These are phyloP conservation scores for Melaleuca alternifolia DNA, from an alignment of 345 rosid species.

Conservation along the genomic window DNA sequence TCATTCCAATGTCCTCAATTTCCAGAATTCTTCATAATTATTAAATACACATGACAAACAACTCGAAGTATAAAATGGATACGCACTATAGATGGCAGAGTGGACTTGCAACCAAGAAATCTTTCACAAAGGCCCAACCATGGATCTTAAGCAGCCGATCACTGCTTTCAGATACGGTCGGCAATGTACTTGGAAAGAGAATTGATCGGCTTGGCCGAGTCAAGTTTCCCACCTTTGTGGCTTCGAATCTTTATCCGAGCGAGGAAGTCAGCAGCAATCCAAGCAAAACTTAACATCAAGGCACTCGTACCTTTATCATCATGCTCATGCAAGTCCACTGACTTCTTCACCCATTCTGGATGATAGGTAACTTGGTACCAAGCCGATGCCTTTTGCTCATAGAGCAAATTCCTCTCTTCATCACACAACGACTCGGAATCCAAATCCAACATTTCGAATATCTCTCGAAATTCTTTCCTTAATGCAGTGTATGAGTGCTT, in stretches of 20 bases:
- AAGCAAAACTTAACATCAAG: constrained; percentile 61
- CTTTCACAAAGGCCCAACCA: neutral
- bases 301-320: constrained; percentile 3
- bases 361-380: constrained; percentile 89
- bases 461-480: constrained; percentile 65
- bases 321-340: neutral
- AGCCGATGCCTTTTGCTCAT: constrained; percentile 82
- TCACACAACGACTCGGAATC: constrained; percentile 40
- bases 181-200: constrained; percentile 43
- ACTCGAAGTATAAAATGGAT: neutral
- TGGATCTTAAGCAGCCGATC: neutral
- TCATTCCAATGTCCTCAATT: neutral
- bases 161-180: constrained; percentile 28
- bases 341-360: constrained; percentile 56
- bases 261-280: constrained; percentile 82
- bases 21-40: neutral
- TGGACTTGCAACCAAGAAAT: neutral
- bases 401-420: constrained; percentile 41
- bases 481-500: constrained; percentile 56
- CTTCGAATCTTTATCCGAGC: constrained; percentile 53
- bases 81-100: neutral
- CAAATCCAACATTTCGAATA: constrained; percentile 37
- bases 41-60: neutral
- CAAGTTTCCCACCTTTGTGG: constrained; percentile 10
- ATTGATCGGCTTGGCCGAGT: constrained; percentile 47